A percentile compares a stretch with the other conserved stretches of the same genome.
Evolutionary conservation across 116 monocot species (phyloP).

Genomic region (Papilionanthe hybrid): DNA sequence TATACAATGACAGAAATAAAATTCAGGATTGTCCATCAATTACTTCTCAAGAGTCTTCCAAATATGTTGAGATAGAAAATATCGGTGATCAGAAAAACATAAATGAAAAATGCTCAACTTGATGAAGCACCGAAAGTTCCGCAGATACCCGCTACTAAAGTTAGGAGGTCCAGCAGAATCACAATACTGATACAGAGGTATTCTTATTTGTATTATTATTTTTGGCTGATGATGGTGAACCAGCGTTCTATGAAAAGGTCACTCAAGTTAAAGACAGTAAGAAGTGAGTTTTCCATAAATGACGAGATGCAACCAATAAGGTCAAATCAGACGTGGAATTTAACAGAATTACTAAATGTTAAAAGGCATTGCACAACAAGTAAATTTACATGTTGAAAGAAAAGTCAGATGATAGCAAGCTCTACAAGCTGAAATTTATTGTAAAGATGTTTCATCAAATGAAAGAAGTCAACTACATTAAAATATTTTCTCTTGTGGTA

Average conservation of each 20-base stretch:
- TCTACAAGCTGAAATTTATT: not conserved
- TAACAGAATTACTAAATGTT: not conserved
- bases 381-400: not conserved
- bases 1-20: too few relatives aligned
- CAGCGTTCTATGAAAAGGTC: not conserved
- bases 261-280: not conserved
- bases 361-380: not conserved
- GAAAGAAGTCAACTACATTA: not conserved
- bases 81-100: too few relatives aligned
- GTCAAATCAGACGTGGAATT: not conserved
- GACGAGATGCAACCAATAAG: not conserved
- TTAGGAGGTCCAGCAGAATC: too few relatives aligned
- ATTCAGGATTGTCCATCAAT: too few relatives aligned
- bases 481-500: not conserved
- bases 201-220: not conserved
- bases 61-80: too few relatives aligned
- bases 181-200: not conserved
- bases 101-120: too few relatives aligned
- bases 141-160: too few relatives aligned
- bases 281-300: not conserved
- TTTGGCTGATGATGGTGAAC: not conserved
- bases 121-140: too few relatives aligned
- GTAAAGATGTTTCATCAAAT: not conserved
- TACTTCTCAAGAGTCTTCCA: too few relatives aligned
- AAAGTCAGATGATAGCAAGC: not conserved